Evolutionary conservation across 352 stramenopile genomes (phyloP).

Genomic region (Globisporangium orthogonon): DNA sequence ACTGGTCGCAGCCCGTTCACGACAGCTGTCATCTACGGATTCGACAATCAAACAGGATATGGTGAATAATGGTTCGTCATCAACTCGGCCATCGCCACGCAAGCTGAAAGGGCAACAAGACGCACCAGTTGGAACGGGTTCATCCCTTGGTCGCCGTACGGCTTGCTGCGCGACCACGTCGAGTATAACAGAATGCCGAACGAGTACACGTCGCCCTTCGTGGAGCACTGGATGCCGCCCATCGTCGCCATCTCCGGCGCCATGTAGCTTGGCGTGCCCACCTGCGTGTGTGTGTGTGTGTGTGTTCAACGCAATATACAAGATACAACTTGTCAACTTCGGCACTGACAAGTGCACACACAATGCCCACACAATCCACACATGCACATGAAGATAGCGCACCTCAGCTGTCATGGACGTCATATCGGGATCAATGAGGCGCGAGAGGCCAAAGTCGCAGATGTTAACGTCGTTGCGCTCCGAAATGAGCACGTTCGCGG

Average conservation of each 20-base stretch:
- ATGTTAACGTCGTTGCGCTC: conserved; percentile 90
- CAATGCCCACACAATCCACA: neutral
- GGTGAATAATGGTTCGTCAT: neutral
- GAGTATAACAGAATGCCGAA: conserved; percentile 86
- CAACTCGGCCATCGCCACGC: neutral
- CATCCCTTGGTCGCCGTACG: conserved; percentile 87
- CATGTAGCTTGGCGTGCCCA: conserved; percentile 88
- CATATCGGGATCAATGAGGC: conserved; percentile 78
- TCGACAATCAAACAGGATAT: neutral
- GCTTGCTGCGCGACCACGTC: conserved; percentile 83
- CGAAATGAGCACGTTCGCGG: conserved; percentile 87
- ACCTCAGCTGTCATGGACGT: conserved; percentile 84
- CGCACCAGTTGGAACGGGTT: conserved; percentile 85
- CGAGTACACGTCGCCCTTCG: conserved; percentile 84
- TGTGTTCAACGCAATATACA: too few relatives aligned
- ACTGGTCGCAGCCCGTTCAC: conserved; percentile 81
- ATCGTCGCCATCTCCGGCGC: conserved; percentile 89
- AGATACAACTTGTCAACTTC: neutral
- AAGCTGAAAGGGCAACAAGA: neutral
- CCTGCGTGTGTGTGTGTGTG: conserved; percentile 17
- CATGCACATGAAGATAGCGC: neutral
- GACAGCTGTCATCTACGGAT: conserved; percentile 74
- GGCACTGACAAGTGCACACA: neutral
- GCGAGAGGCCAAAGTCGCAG: conserved; percentile 91
- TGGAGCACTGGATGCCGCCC: conserved; percentile 82